These are phyloP conservation scores for Yamagishiella unicocca DNA, from an alignment of 139 green algal genomes.

Conservation along the genomic window DNA sequence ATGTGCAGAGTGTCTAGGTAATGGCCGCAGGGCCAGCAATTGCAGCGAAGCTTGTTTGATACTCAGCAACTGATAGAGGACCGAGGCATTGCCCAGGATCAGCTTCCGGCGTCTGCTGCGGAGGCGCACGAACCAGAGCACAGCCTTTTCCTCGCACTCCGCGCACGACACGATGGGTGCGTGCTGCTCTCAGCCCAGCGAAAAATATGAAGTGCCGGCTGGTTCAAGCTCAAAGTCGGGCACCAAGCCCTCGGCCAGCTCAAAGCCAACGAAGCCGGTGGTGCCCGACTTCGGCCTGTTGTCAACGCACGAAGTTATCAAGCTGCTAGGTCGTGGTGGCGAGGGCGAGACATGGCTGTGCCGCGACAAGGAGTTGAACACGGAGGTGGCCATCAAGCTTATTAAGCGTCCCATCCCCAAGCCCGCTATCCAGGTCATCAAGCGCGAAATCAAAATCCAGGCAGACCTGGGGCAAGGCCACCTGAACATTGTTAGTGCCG, in stretches of 20 bases:
- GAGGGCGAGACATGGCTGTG: constrained; percentile 75
- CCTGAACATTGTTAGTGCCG: constrained; percentile 75
- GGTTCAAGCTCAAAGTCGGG: neutral
- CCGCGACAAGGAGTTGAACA: constrained; percentile 52
- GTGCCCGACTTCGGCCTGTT: constrained; percentile 67
- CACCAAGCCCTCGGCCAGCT: neutral
- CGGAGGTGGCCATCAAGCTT: constrained; percentile 73
- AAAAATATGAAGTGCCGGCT: constrained; percentile 31
- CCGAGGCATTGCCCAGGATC: too few species aligned
- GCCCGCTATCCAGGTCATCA: constrained; percentile 70
- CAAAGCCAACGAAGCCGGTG: constrained; percentile 16
- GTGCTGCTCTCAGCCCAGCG: constrained; percentile 1
- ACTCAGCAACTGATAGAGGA: neutral
- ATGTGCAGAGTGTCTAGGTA: too few species aligned
- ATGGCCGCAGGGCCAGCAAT: neutral
- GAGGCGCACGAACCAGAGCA: too few species aligned
- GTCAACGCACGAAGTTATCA: constrained; percentile 60
- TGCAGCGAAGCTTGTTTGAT: neutral
- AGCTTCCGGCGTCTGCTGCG: too few species aligned
- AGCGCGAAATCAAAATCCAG: constrained; percentile 79
- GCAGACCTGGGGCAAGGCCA: constrained; percentile 73
- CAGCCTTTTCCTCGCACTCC: neutral
- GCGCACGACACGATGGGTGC: constrained; percentile 26
- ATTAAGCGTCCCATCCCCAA: constrained; percentile 75
- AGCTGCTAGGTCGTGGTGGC: constrained; percentile 67